phyloP scores from a whole-genome alignment of 805 yeast species.

The Tetrapisispora arboricola region DNA sequence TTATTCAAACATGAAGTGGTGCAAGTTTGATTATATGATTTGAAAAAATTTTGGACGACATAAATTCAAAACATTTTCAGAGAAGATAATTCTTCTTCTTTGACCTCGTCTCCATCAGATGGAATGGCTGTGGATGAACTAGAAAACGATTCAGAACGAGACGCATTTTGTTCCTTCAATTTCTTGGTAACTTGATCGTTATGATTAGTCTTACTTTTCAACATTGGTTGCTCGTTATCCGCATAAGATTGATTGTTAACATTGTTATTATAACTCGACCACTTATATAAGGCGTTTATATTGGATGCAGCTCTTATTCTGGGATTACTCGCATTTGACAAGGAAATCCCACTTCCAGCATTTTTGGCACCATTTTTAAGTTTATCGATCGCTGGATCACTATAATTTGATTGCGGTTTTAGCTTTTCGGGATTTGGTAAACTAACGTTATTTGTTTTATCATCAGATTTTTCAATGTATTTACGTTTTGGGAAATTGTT shows the following conservation, averaged over 20 bases:
- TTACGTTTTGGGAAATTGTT: constrained; percentile 1
- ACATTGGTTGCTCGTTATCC: not conserved
- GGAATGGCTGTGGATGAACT: constrained; percentile 2
- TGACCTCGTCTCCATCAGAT: not conserved
- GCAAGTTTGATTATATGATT: not conserved
- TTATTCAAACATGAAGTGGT: not conserved
- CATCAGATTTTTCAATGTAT: not conserved
- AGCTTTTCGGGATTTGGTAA: not conserved
- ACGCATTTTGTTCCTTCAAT: not conserved
- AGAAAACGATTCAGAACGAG: constrained; percentile 3
- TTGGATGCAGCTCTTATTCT: not conserved
- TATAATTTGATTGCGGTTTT: not conserved
- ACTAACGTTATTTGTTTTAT: not conserved
- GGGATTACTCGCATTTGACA: constrained; percentile 1
- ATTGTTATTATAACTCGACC: not conserved
- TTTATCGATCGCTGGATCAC: not conserved
- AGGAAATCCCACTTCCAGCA: not conserved
- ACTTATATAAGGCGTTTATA: not conserved
- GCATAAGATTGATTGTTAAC: no score
- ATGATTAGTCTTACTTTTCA: not conserved
- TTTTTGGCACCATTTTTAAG: not conserved
- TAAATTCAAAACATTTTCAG: constrained; percentile 1
- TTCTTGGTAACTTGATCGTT: not conserved
- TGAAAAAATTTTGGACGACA: no score
- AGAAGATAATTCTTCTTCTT: constrained; percentile 3